phyloP scores from a whole-genome alignment of 73 alveolate genomes.

The Diophrys sp. region DNA sequence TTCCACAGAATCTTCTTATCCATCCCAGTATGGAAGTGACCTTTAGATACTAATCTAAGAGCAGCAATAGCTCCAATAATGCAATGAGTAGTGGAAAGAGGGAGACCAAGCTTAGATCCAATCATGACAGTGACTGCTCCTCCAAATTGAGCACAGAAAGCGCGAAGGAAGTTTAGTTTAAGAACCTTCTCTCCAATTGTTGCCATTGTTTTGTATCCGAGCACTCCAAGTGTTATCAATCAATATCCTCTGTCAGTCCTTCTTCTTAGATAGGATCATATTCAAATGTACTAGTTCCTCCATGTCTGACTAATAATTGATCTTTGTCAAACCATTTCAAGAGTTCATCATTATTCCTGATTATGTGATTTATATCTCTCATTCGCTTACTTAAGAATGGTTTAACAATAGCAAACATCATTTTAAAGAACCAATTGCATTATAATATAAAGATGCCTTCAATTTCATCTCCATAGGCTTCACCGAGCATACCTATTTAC shows the following conservation, averaged over 20 bases:
- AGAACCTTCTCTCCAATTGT: slow-evolving; percentile 16
- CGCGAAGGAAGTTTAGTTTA: slow-evolving; percentile 7
- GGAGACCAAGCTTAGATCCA: slow-evolving; percentile 21
- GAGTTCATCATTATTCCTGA: not conserved
- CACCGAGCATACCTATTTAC: not conserved
- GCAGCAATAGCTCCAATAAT: slow-evolving; percentile 19
- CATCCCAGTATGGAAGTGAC: not conserved
- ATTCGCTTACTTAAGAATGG: not conserved
- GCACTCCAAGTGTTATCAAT: not conserved
- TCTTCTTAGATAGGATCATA: not conserved
- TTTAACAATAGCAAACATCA: not conserved
- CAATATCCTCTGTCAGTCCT: not conserved
- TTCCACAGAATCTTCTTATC: not conserved
- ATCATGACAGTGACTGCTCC: slow-evolving; percentile 16
- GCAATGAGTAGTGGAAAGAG: slow-evolving; percentile 38
- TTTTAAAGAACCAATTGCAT: not conserved
- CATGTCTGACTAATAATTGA: not conserved
- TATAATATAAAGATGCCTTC: not conserved
- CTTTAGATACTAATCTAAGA: not conserved
- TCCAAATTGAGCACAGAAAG: slow-evolving; percentile 26
- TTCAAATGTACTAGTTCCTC: not conserved
- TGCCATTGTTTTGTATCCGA: not conserved
- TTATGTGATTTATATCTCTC: not conserved
- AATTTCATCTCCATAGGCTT: not conserved
- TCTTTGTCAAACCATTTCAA: not conserved